phyloP scores from a whole-genome alignment of 2,329 filamentous ascomycete genomes.

The Lachnellula arida region DNA sequence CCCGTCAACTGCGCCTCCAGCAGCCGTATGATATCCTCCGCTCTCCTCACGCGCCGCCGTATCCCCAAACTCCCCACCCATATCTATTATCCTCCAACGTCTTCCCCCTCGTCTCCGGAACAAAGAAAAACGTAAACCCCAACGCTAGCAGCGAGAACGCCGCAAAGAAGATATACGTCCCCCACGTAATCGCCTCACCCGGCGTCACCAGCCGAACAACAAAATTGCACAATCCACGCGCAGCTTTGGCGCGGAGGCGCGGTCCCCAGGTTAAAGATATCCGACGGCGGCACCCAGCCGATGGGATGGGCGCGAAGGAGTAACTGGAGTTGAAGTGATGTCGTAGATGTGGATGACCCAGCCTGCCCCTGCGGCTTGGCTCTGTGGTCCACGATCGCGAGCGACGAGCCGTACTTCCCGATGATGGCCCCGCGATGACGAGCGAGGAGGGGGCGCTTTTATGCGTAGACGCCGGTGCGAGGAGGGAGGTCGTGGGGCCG shows the following conservation, averaged over 20 bases:
- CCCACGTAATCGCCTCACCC: conserved; percentile 44
- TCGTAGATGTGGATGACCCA: conserved; percentile 57
- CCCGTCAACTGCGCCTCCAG: conserved; percentile 21
- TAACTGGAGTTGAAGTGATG: conserved; percentile 34
- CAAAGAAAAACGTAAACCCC: conserved; percentile 48
- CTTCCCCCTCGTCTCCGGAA: conserved; percentile 53
- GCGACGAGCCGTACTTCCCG: conserved; percentile 43
- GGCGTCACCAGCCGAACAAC: conserved; percentile 50
- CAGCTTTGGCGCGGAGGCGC: conserved; percentile 56
- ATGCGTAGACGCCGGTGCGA: conserved; percentile 56
- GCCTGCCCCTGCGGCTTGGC: too few species aligned
- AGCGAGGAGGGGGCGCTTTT: conserved; percentile 48
- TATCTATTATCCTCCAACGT: conserved; percentile 54
- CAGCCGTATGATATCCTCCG: conserved; percentile 15
- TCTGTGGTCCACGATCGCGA: conserved; percentile 41
- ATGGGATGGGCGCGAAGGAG: conserved; percentile 45
- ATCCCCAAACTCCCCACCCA: conserved; percentile 46
- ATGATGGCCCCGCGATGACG: conserved; percentile 52
- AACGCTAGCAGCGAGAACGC: conserved; percentile 45
- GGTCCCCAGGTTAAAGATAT: conserved; percentile 55
- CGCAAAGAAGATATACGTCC: conserved; percentile 58
- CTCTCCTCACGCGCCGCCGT: conserved; percentile 35
- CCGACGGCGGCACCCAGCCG: conserved; percentile 52
- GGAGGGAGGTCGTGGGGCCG: conserved; percentile 41
- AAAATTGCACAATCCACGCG: conserved; percentile 59